A percentile compares a stretch with the other conserved stretches of the same genome.
phyloP scores from a whole-genome alignment of 106 monocot genomes.

The Cymbidium sinense region DNA sequence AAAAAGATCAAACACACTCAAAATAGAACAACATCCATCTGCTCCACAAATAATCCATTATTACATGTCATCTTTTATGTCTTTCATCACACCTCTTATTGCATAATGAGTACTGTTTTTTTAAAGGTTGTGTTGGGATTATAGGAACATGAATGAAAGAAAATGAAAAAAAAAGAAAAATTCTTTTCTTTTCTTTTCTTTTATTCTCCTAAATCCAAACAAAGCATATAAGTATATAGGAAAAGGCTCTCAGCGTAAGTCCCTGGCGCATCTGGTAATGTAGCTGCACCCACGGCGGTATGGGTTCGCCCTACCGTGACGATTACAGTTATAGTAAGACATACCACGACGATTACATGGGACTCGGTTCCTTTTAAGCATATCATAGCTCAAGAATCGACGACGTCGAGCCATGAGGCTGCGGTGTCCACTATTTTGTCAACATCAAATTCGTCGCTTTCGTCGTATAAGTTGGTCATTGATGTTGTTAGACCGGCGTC shows the following conservation, averaged over 20 bases:
- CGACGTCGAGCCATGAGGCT: background rate
- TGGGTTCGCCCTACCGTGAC: conserved; percentile 6
- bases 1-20: no score
- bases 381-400: conserved; percentile 14
- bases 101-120: no score
- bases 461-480: conserved; percentile 2
- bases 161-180: no score
- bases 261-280: conserved; percentile 15
- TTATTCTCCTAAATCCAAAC: no score
- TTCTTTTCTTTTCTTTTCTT: no score
- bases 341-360: conserved; percentile 15
- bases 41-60: no score
- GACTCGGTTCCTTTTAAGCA: conserved; percentile 9
- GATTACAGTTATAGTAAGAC: conserved; percentile 23
- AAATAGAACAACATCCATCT: no score
- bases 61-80: no score
- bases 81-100: no score
- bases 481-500: background rate
- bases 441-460: conserved; percentile 6
- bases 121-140: no score
- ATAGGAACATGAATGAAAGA: no score
- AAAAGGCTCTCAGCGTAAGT: background rate
- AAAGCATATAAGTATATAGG: no score
- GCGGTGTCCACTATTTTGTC: background rate
- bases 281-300: conserved; percentile 15